phyloP scores from a whole-genome alignment of 805 yeast species.

The Starmera dryadoides region DNA sequence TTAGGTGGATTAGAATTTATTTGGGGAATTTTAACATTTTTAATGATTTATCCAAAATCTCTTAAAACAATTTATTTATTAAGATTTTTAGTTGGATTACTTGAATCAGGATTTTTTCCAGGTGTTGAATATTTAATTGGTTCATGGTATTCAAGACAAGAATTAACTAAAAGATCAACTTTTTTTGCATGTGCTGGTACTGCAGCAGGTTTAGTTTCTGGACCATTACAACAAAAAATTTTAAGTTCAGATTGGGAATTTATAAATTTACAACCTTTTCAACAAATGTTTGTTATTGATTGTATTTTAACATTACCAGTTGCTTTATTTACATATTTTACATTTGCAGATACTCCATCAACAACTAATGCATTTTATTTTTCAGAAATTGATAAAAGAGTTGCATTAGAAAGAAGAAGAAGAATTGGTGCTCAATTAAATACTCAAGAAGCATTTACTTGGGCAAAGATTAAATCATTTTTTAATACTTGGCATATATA shows the following conservation, averaged over 20 bases:
- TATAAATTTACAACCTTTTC: conserved; percentile 25
- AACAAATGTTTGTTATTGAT: conserved; percentile 39
- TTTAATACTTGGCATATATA: conserved; percentile 43
- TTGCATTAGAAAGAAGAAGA: conserved; percentile 41
- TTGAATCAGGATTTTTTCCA: conserved; percentile 42
- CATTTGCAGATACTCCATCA: conserved; percentile 34
- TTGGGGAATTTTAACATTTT: conserved; percentile 35
- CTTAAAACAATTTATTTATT: conserved; percentile 23
- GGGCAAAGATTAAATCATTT: conserved; percentile 30
- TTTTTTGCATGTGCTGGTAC: conserved; percentile 27
- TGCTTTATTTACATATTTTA: conserved; percentile 32
- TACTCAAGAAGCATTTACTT: conserved; percentile 32
- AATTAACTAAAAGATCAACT: conserved; percentile 28
- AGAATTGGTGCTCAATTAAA: conserved; percentile 34
- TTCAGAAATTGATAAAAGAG: conserved; percentile 31
- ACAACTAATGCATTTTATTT: conserved; percentile 36
- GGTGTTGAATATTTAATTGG: conserved; percentile 38
- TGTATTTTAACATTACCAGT: conserved; percentile 34
- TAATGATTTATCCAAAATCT: conserved; percentile 23
- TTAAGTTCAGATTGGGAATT: conserved; percentile 12
- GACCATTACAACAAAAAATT: conserved; percentile 29
- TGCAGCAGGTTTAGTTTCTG: conserved; percentile 27
- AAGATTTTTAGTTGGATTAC: conserved; percentile 34
- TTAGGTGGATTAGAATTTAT: conserved; percentile 35
- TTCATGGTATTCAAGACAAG: conserved; percentile 26